Percentiles rank a stretch among this genome's conserved stretches.
phyloP scores from a whole-genome alignment of 2,329 filamentous ascomycete species.

The Aspergillus ochraceus region DNA sequence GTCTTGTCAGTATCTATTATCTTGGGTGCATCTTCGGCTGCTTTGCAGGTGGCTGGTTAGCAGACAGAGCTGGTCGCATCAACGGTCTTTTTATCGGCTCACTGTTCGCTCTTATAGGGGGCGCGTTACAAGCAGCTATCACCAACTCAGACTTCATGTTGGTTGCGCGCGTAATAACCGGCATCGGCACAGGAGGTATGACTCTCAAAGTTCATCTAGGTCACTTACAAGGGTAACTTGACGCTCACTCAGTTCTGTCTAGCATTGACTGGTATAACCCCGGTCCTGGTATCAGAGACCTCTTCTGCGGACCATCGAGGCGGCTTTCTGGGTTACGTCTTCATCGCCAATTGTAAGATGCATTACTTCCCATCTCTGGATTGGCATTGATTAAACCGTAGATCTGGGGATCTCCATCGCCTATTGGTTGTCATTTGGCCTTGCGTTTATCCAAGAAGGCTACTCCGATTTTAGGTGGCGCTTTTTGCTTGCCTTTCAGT shows the following conservation, averaged over 20 bases:
- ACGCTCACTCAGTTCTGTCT: not conserved
- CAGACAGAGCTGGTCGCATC: slow-evolving; percentile 56
- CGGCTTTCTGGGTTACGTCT: slow-evolving; percentile 50
- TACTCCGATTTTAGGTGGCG: slow-evolving; percentile 37
- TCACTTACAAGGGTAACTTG: not conserved
- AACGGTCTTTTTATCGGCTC: slow-evolving; percentile 51
- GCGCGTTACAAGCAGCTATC: slow-evolving; percentile 48
- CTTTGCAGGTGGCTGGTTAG: slow-evolving; percentile 51
- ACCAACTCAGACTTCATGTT: slow-evolving; percentile 52
- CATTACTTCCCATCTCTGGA: not conserved
- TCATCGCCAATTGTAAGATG: slow-evolving; percentile 50
- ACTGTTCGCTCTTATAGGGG: slow-evolving; percentile 51
- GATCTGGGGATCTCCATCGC: slow-evolving; percentile 49
- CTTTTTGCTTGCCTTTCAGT: slow-evolving; percentile 37
- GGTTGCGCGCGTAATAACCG: slow-evolving; percentile 52
- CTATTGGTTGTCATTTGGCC: slow-evolving; percentile 39
- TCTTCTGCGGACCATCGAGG: slow-evolving; percentile 50
- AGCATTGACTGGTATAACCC: slow-evolving; percentile 51
- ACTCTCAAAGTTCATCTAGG: not conserved
- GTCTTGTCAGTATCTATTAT: slow-evolving; percentile 56
- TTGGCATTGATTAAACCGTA: slow-evolving; percentile 9
- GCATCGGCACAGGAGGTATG: slow-evolving; percentile 52
- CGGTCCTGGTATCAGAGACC: slow-evolving; percentile 51
- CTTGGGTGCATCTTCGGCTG: slow-evolving; percentile 53
- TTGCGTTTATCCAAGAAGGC: slow-evolving; percentile 34